A percentile compares a stretch with the other conserved stretches of the same genome.
Conservation (phyloP, 2,329 filamentous ascomycete genomes). For the Hypoxylon sp. region DNA sequence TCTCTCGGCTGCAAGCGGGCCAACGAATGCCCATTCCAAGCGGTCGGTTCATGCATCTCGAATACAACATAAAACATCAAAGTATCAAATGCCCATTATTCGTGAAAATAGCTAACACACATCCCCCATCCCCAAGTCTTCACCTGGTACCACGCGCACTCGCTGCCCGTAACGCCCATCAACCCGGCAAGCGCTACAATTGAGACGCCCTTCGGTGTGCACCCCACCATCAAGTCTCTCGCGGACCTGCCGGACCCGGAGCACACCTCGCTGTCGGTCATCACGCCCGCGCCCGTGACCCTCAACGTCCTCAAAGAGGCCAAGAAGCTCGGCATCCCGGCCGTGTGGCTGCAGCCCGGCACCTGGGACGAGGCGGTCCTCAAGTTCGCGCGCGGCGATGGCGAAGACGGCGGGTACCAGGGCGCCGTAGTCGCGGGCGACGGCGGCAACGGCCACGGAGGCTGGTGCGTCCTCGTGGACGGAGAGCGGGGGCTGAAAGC, state of each 20-base stretch:
- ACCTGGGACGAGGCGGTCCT: slow-evolving; percentile 85
- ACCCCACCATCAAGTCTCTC: slow-evolving; percentile 77
- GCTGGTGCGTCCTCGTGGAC: slow-evolving; percentile 91
- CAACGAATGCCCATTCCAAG: slow-evolving; percentile 25
- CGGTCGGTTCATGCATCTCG: slow-evolving; percentile 21
- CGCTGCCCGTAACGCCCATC: slow-evolving; percentile 83
- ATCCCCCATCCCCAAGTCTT: slow-evolving; percentile 72
- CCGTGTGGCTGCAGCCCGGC: slow-evolving; percentile 93
- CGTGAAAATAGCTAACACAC: slow-evolving; percentile 6
- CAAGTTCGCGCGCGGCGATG: slow-evolving; percentile 70
- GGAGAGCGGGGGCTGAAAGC: slow-evolving; percentile 75
- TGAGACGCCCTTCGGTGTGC: slow-evolving; percentile 68
- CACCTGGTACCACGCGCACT: slow-evolving; percentile 86
- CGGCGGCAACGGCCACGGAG: slow-evolving; percentile 76
- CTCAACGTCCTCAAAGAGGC: slow-evolving; percentile 82
- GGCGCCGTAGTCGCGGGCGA: slow-evolving; percentile 76
- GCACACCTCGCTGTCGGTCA: slow-evolving; percentile 84
- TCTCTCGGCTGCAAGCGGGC: slow-evolving; percentile 38
- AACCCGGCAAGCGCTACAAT: slow-evolving; percentile 81
- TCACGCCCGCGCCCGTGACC: slow-evolving; percentile 87
- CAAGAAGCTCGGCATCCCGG: slow-evolving; percentile 77
- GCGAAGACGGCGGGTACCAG: slow-evolving; percentile 72
- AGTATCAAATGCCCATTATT: background rate
- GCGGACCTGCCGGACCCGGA: slow-evolving; percentile 74
- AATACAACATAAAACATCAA: slow-evolving; percentile 7